Conservation (phyloP, 2,329 filamentous ascomycete genomes). For the Epichloe festucae region DNA sequence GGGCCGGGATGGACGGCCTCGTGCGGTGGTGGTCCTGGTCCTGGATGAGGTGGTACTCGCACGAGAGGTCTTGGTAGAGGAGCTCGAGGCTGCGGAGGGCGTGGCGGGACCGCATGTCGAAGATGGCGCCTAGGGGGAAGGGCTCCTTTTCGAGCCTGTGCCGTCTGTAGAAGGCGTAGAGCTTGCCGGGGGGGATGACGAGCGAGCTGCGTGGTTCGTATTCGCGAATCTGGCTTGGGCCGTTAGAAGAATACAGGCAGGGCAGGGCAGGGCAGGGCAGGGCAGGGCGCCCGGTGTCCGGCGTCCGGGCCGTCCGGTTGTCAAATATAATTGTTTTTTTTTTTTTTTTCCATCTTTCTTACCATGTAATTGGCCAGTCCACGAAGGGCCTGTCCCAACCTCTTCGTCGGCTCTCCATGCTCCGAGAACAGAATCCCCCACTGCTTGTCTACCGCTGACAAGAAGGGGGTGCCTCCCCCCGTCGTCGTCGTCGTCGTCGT, state of each 20-base stretch:
- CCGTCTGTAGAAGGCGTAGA: conserved; percentile 59
- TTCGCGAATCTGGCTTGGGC: conserved; percentile 16
- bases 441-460: conserved; percentile 48
- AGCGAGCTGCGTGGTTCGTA: conserved; percentile 26
- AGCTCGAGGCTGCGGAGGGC: conserved; percentile 21
- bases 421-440: conserved; percentile 66
- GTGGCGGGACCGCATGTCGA: conserved; percentile 26
- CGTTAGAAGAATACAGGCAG: neutral
- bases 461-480: neutral
- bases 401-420: conserved; percentile 51
- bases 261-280: too few species aligned
- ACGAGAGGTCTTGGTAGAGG: conserved; percentile 41
- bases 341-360: conserved; percentile 14
- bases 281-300: too few species aligned
- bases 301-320: too few species aligned
- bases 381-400: conserved; percentile 57
- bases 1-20: conserved; percentile 45
- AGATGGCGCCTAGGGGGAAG: conserved; percentile 53
- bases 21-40: conserved; percentile 27
- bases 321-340: too few species aligned
- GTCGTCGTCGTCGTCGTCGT: too few species aligned
- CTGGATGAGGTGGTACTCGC: conserved; percentile 49
- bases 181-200: conserved; percentile 63
- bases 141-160: conserved; percentile 51
- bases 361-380: conserved; percentile 66